phyloP scores from a whole-genome alignment of 2,329 filamentous ascomycete genomes.

The Ophiosphaerella narmari region DNA sequence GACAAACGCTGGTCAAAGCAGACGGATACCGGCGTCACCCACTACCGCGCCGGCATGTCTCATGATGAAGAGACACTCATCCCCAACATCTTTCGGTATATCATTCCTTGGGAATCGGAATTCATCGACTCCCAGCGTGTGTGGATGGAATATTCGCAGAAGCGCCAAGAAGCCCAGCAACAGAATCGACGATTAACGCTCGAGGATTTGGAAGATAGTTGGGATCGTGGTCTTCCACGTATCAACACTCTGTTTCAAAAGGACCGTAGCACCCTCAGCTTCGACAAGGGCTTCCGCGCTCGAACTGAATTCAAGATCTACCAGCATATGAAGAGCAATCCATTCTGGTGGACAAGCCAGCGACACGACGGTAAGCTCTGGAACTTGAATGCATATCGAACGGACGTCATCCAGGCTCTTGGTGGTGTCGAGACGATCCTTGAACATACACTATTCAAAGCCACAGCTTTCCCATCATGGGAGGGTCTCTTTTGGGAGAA shows the following conservation, averaged over 20 bases:
- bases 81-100: constrained; percentile 98
- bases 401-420: constrained; percentile 93
- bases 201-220: constrained; percentile 96
- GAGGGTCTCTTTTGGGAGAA: constrained; percentile 92
- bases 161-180: constrained; percentile 93
- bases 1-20: constrained; percentile 99
- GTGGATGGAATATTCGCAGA: constrained; percentile 99
- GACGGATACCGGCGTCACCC: constrained; percentile 94
- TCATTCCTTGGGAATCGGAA: constrained; percentile 98
- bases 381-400: constrained; percentile 95
- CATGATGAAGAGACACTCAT: constrained; percentile 98
- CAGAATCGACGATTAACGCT: constrained; percentile 93
- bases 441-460: constrained; percentile 95
- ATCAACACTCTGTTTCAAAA: constrained; percentile 99
- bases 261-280: constrained; percentile 92
- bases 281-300: constrained; percentile 97
- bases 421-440: constrained; percentile 98
- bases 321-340: constrained; percentile 98
- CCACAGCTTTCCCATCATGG: constrained; percentile 95
- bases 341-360: constrained; percentile 99
- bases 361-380: constrained; percentile 96
- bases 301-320: constrained; percentile 98
- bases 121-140: constrained; percentile 99
- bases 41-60: constrained; percentile 97
- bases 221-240: constrained; percentile 94